These are phyloP conservation scores for Elsinoe australis DNA, from an alignment of 2,329 filamentous ascomycete species.

Conservation along the genomic window DNA sequence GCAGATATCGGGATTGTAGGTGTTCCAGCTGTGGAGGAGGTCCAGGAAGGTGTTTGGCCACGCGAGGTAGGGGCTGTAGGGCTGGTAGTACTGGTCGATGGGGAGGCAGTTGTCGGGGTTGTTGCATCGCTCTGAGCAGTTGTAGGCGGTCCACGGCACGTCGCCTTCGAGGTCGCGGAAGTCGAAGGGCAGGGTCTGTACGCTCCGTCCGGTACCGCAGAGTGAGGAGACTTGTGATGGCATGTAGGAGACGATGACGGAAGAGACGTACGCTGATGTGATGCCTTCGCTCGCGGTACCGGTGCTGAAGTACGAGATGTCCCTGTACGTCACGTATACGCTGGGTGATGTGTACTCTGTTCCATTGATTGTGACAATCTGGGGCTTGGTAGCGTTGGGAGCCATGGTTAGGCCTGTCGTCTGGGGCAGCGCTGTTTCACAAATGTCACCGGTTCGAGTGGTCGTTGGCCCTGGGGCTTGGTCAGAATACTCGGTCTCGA, in stretches of 20 bases:
- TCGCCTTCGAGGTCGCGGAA: not conserved
- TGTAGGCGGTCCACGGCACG: not conserved
- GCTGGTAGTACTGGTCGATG: not conserved
- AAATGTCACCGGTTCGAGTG: not conserved
- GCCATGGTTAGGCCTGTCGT: not conserved
- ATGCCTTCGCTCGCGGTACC: not conserved
- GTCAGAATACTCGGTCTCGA: not conserved
- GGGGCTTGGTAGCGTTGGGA: not conserved
- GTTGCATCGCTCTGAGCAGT: not conserved
- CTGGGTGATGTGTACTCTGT: not conserved
- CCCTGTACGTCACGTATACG: not conserved
- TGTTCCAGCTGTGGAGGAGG: not conserved
- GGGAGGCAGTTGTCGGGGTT: not conserved
- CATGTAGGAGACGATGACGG: not conserved
- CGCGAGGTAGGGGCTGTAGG: not conserved
- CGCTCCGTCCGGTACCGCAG: not conserved
- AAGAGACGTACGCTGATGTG: not conserved
- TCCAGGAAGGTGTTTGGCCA: constrained; percentile 2
- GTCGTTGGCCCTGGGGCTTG: not conserved
- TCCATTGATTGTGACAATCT: not conserved
- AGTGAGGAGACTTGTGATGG: not conserved
- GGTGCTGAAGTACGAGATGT: not conserved
- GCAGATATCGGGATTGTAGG: not conserved
- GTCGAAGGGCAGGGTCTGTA: not conserved
- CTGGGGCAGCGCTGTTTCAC: not conserved